Base-by-base conservation (phyloP, 495 filamentous ascomycete species). In the Trichodelitschia bisporula region DNA sequence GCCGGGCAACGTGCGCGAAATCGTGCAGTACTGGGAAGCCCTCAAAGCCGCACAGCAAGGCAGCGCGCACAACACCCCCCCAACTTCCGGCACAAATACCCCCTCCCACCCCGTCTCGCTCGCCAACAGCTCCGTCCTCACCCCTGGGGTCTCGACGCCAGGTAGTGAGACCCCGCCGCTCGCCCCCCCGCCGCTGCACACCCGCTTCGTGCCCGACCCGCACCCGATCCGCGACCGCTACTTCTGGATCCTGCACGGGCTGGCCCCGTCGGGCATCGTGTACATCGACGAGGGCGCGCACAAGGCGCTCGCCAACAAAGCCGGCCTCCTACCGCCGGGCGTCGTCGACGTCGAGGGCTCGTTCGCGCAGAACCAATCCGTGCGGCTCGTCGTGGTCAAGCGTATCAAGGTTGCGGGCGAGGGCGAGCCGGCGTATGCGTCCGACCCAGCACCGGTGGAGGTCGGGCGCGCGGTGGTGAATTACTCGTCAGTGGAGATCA, bases 161-260 rank as follows among this genome's bases (percentile, higher is more conserved):
- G 14, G 6, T 9, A 16, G 16, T 15, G 27, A 29, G 27, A 12
- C 8, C 21, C 8, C 4, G 3, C 12, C 10, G 20, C 8, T 18
- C 27, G 23, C 17, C 27, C 23, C 17, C 31, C 12, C 55, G 61
- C 83, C 83, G 1, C 57, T 92, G 0, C 86, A 97, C 40, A 97
- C 86, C 10, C 70, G 86, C 32, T 97, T 97, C 53, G 61, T 91
- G 11, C 79, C 80, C 3, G 78, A 77, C n/a, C 59, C 66, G 1
- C 65, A 76, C 15, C 79, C 84, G 0, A 80, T 97, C 16, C 70
- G 79, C 24, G 86, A 91, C 40, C 72, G 82, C 28, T 77, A 80
- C 40, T 93, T 97, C 60, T 95, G 89, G 86, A 67, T 97, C 29
- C 68, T 95, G 0, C 76, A 97, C 44, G 86, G 86, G 16, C 65